Evolutionary conservation across 2,329 filamentous ascomycete genomes (phyloP).

Genomic region (Aspergillus sp.): DNA sequence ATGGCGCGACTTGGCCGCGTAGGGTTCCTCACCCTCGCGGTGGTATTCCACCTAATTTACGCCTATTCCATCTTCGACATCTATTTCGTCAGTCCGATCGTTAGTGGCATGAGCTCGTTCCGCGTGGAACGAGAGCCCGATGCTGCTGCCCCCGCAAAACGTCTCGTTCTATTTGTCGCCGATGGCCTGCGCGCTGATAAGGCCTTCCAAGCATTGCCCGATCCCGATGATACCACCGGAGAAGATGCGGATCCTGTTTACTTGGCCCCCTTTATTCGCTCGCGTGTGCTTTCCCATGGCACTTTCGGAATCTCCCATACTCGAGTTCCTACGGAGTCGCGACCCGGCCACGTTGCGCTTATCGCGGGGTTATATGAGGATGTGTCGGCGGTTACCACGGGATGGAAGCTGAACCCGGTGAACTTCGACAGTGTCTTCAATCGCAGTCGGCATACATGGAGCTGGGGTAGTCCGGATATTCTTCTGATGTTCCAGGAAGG

Average conservation of each 20-base stretch:
- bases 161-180: conserved; percentile 93
- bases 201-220: conserved; percentile 88
- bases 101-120: conserved; percentile 89
- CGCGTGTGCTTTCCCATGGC: conserved; percentile 80
- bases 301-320: conserved; percentile 98
- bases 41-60: conserved; percentile 92
- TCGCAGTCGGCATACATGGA: conserved; percentile 94
- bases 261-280: conserved; percentile 87
- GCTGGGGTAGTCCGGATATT: conserved; percentile 98
- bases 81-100: conserved; percentile 97
- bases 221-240: conserved; percentile 55
- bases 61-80: conserved; percentile 97
- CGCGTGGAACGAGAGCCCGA: conserved; percentile 62
- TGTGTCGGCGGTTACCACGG: conserved; percentile 93
- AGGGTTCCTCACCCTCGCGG: conserved; percentile 82
- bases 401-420: conserved; percentile 97
- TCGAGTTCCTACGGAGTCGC: conserved; percentile 91
- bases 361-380: conserved; percentile 98
- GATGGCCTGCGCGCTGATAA: conserved; percentile 97
- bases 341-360: conserved; percentile 92
- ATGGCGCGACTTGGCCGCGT: conserved; percentile 66
- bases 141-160: conserved; percentile 75
- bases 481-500: conserved; percentile 95
- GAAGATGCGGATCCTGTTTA: conserved; percentile 61
- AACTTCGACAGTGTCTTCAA: conserved; percentile 99